Conservation (phyloP, 805 yeast genomes). For the Saccharomycopsis sp. region DNA sequence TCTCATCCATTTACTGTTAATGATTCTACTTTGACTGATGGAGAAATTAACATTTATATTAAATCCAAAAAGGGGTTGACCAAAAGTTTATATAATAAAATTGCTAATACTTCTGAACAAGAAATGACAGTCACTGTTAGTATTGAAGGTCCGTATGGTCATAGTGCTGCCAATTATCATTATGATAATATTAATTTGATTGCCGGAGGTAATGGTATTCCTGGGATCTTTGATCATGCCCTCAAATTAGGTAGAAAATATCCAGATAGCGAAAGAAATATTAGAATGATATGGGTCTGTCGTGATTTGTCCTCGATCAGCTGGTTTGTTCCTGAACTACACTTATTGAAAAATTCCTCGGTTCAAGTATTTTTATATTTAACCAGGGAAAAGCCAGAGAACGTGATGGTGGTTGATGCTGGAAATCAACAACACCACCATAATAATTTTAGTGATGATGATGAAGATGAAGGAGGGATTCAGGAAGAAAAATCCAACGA, state of each 20-base stretch:
- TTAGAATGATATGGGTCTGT: slow-evolving; percentile 54
- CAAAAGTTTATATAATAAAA: slow-evolving; percentile 27
- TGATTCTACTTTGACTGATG: slow-evolving; percentile 29
- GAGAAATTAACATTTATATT: slow-evolving; percentile 33
- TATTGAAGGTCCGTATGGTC: slow-evolving; percentile 58
- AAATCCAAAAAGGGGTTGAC: slow-evolving; percentile 54
- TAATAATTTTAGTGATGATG: not conserved
- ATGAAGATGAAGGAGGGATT: slow-evolving; percentile 3
- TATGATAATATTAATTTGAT: slow-evolving; percentile 31
- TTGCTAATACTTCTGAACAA: slow-evolving; percentile 19
- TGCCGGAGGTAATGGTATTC: slow-evolving; percentile 45
- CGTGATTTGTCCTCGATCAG: slow-evolving; percentile 39
- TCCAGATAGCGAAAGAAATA: slow-evolving; percentile 23
- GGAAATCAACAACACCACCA: too few species aligned
- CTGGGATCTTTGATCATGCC: slow-evolving; percentile 37
- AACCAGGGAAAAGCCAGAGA: slow-evolving; percentile 21
- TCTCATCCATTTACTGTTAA: slow-evolving; percentile 65
- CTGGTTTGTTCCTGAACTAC: slow-evolving; percentile 38
- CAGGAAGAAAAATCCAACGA: slow-evolving; percentile 3
- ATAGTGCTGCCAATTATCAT: slow-evolving; percentile 28
- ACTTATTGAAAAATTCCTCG: slow-evolving; percentile 21
- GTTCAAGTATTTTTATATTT: slow-evolving; percentile 28
- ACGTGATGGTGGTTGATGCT: not conserved
- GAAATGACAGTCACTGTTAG: slow-evolving; percentile 26
- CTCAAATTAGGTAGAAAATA: slow-evolving; percentile 21